These are phyloP conservation scores for Fusarium sp. DNA, from an alignment of 2,329 filamentous ascomycete genomes.

Conservation along the genomic window DNA sequence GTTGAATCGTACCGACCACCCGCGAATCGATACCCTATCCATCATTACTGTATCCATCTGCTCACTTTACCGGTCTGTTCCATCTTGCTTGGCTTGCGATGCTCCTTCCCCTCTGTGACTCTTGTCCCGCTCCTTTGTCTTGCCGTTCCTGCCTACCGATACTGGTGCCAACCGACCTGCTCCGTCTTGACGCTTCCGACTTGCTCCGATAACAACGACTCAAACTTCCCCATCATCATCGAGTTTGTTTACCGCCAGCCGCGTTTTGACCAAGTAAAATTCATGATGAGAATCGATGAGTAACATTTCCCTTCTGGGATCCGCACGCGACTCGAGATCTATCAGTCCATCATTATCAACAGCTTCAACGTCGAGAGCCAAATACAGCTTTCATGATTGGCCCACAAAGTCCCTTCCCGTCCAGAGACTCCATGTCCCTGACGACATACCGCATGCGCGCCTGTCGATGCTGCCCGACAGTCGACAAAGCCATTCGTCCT, in stretches of 20 bases:
- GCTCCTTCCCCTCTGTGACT: slow-evolving; percentile 3
- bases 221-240: slow-evolving; percentile 32
- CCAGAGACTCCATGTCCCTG: slow-evolving; percentile 29
- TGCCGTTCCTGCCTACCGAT: background rate
- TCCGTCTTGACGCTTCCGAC: slow-evolving; percentile 19
- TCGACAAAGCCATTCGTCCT: slow-evolving; percentile 18
- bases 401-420: slow-evolving; percentile 9
- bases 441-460: slow-evolving; percentile 32
- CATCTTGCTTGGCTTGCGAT: background rate
- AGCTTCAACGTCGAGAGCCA: slow-evolving; percentile 24
- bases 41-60: slow-evolving; percentile 24
- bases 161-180: background rate
- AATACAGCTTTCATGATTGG: slow-evolving; percentile 38
- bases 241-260: slow-evolving; percentile 34
- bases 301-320: slow-evolving; percentile 13
- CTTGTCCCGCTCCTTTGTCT: background rate
- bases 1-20: slow-evolving; percentile 7
- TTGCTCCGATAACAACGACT: slow-evolving; percentile 30
- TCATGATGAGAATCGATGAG: slow-evolving; percentile 27
- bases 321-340: slow-evolving; percentile 21
- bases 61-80: slow-evolving; percentile 31
- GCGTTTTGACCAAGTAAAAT: background rate
- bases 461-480: slow-evolving; percentile 24
- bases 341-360: slow-evolving; percentile 21
- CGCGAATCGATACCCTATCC: background rate